Evolutionary conservation across 768 basidiomycete genomes (phyloP), one percentile per base, ranked within the genome.

Genomic region (Kwoniella dejecticola): DNA sequence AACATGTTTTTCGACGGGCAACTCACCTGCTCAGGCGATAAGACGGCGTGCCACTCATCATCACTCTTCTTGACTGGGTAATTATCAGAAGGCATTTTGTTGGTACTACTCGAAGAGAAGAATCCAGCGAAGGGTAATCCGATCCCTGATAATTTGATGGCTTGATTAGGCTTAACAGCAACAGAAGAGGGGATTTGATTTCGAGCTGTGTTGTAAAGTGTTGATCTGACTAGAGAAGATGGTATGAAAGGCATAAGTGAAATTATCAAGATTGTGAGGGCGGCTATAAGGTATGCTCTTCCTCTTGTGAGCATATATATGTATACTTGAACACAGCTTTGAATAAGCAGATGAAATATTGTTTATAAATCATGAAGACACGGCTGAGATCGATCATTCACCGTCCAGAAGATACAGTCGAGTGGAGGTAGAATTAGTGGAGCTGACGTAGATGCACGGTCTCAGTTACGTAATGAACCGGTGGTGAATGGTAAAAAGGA

Each of bases 1-100:
- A n/a, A n/a, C n/a, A n/a, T n/a, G n/a, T n/a, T n/a, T n/a, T n/a
- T n/a, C n/a, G n/a, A n/a, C n/a, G n/a, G n/a, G n/a, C n/a, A n/a
- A 79, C 83, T 40, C 71, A 90, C 91, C 85, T 96, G 92, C 74
- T 91, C 86, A 3, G 85, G 87, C 26, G 85, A 84, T 48, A 96
- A 83, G 44, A 90, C 77, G 1, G 91, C 89, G 63, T 85, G 83
- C 92, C 92, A 96, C 77, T 95, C 92, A 8, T 81, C 78, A 5
- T 92, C 90, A 30, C 85, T 81, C 81, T 90, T 86, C 61, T 70
- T 58, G 3, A 77, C 70, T 4, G 61, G 59, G 17, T 68, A 70
- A 15, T 69, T 57, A 42, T 57, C 56, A 27, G 33, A 26, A 57
- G 55, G 31, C 56, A 53, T 52, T 7, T 60, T 52, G 52, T 42